Conservation (phyloP, 495 filamentous ascomycete species). For the Thermothielavioides terrestris region DNA sequence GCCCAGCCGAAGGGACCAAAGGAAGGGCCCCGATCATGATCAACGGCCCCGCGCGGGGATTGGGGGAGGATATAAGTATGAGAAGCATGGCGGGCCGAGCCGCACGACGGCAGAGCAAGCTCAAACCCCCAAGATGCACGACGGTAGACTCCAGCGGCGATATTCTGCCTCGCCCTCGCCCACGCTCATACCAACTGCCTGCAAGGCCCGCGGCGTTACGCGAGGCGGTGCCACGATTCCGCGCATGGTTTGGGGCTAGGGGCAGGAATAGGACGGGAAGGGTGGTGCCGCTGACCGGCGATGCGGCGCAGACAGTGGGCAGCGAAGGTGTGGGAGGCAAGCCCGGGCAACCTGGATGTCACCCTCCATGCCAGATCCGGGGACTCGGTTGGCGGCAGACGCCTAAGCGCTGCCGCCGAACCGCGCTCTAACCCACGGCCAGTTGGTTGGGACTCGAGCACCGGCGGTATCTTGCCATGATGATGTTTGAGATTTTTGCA, state of each 20-base stretch:
- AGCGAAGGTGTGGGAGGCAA: not conserved
- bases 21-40: not conserved
- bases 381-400: not conserved
- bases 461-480: no score
- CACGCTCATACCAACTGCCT: not conserved
- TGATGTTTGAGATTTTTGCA: no score
- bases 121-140: not conserved
- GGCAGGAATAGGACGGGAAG: slow-evolving; percentile 2
- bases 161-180: not conserved
- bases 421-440: no score
- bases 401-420: not conserved
- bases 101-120: not conserved
- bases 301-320: not conserved
- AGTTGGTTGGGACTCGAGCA: no score
- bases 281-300: not conserved
- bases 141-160: no score
- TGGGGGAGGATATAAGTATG: slow-evolving; percentile 2
- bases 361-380: not conserved
- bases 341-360: not conserved
- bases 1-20: not conserved
- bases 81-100: not conserved
- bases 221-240: not conserved
- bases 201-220: not conserved
- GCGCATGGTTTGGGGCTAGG: not conserved
- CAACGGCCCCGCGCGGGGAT: not conserved